Evolutionary conservation across 306 rosid genomes (phyloP), one percentile per base, ranked within the genome.

Genomic region (Cicer bijugum): DNA sequence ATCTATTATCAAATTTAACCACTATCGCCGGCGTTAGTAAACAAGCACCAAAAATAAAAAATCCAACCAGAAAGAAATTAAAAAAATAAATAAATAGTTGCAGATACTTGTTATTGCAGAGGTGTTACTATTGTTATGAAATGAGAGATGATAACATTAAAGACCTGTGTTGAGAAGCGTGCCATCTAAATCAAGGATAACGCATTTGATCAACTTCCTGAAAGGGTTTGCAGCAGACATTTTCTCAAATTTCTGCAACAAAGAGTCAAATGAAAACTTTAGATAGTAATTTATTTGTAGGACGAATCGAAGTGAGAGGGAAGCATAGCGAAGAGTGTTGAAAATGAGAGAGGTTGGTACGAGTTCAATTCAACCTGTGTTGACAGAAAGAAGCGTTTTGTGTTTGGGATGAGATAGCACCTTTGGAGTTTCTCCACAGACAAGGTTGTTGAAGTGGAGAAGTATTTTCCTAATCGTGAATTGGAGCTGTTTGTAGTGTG

Each of bases 131-230:
- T 42, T 9, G n/a, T 55, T 9, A 23, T 23, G 63, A 7, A 71
- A 56, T 72, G 10, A 69, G n/a, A 5, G 7, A 52, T 35, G 12
- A 14, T 9, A 15, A 8, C 1, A 20, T 28, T 3, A n/a, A 46
- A 19, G 28, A 89, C 98, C 98, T 78, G 96, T 91, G 75, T 88
- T 82, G 38, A 94, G 81, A 35, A 94, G 86, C 0, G 96, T 91
- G 73, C 97, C 98, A 81, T 94, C 97, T 86, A 94, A 85, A 86
- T 89, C 98, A 83, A 94, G 85, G 64, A 94, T 78, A 65, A 94
- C 92, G 42, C 92, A 87, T 6, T 87, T 84, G 15, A 84, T 48
- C 66, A 78, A 71, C 75, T 80, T 89, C 79, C 72, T 85, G 39
- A 87, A 46, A 58, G 91, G 81, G 39, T 69, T 81, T 42, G 78